phyloP scores from a whole-genome alignment of 768 basidiomycete genomes.

The Tulasnella sp. region DNA sequence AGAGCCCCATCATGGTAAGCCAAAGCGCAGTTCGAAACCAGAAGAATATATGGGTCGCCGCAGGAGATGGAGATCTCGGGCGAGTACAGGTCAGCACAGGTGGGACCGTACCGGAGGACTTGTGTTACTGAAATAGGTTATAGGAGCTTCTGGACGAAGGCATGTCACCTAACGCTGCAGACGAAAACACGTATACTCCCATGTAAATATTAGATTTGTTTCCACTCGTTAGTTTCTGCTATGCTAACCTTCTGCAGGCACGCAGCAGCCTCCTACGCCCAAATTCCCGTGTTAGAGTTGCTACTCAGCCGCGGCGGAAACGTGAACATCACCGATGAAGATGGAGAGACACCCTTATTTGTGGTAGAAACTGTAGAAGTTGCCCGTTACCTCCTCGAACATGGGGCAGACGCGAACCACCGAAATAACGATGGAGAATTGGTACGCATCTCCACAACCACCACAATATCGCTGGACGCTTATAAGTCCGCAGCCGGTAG shows the following conservation, averaged over 20 bases:
- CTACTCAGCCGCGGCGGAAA: conserved; percentile 79
- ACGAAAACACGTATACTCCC: conserved; percentile 73
- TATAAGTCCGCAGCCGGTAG: conserved; percentile 51
- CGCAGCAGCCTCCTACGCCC: conserved; percentile 90
- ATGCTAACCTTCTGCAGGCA: conserved; percentile 51
- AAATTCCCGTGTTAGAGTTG: conserved; percentile 68
- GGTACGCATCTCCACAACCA: conserved; percentile 47
- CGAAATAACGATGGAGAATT: conserved; percentile 70
- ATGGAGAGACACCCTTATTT: conserved; percentile 90
- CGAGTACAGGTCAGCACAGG: conserved; percentile 55
- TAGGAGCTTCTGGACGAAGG: conserved; percentile 61
- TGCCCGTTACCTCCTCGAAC: conserved; percentile 70
- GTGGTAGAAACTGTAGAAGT: conserved; percentile 79
- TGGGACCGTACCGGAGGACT: not conserved
- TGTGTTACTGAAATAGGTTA: not conserved
- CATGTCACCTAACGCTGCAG: conserved; percentile 67
- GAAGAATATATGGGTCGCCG: conserved; percentile 90
- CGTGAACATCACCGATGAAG: conserved; percentile 78
- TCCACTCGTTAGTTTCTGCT: not conserved
- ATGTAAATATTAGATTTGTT: conserved; percentile 45
- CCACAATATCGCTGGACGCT: conserved; percentile 2
- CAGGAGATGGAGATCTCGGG: conserved; percentile 81
- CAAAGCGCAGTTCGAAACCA: conserved; percentile 24
- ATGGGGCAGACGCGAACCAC: conserved; percentile 62
- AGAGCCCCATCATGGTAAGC: conserved; percentile 5